Base-by-base conservation (phyloP, 225 moss, liverwort and hornwort species). In the Bryum argenteum region DNA sequence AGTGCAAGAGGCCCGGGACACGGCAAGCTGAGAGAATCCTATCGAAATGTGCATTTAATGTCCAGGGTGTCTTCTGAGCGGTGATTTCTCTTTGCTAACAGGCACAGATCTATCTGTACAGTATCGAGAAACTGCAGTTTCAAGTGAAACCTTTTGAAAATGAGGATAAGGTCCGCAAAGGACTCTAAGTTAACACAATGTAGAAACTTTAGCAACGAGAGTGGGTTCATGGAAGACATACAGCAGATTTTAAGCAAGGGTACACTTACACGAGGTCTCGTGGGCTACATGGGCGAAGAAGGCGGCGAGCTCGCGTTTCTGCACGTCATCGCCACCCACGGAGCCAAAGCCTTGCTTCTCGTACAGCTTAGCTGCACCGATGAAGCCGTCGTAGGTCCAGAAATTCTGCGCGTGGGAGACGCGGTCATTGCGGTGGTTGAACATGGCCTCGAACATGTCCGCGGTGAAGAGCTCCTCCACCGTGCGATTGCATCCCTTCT, bases 251-350 rank as follows among this genome's bases (percentile, higher is more conserved):
- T 15, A 11, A 48, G 17, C 48, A 48, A 15, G 48, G 16, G 6
- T 15, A 6, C 48, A 48, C 83, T 80, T 73, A 97, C 96, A 97
- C 33, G 96, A 83, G 2, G 91, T 97, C 26, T 87, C 84, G 53
- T 89, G 89, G 0, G 93, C 93, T 8, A 82, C 91, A 54, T 97
- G 96, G 8, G 91, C 96, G 16, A 97, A 77, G 66, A 97, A 97
- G 2, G 93, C 91, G 6, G 96, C 40, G 1, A 93, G 80, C 75
- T 97, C 96, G 8, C 80, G 82, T 61, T 87, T 85, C 73, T 97
- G 96, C 50, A 81, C 43, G 0, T 80, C 77, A 1, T 91, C 84
- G 9, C 96, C 96, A 3, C 96, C 96, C 2, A 82, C 71, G 0
- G 87, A 67, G 4, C 73, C 91, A 43, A 97, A 91, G n/a, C 93